Evolutionary conservation across 495 filamentous ascomycete species (phyloP), one percentile per base, ranked within the genome.

Genomic region (Friedmanniomyces simplex): DNA sequence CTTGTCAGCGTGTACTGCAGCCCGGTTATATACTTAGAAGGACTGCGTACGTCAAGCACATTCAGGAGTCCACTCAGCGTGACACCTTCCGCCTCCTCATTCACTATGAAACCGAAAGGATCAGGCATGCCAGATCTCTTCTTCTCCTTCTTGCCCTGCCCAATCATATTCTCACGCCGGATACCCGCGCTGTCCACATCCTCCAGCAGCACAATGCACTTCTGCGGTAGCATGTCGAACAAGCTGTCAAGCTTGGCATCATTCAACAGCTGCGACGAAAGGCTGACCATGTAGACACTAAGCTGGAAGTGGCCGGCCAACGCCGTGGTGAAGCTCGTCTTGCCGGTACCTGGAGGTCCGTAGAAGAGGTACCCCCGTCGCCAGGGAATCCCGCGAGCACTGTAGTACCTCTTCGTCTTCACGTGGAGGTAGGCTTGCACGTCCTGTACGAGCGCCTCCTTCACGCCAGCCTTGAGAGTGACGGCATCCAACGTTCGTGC

Each of bases 231-330:
- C 41, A 54, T 25, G 24, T 50, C 43, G 56, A 67, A 67, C 11
- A 64, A 42, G 26, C 24, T 30, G 24, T 45, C 42, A 7, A 55
- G 52, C 36, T 16, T 21, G 51, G 70, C 79, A 70, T 74, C 77
- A 12, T 24, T 45, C 20, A 55, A 10, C 3, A 13, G 13, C 37
- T 8, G 20, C 8, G 12, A 13, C 37, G 52, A 55, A 28, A 87
- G 69, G 62, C 78, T 79, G 14, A 86, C 66, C 52, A 82, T 74
- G 67, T 83, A 86, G 21, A 87, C 74, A 50, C 83, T 79, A 10
- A 86, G 72, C 8, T 80, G 80, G 60, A 85, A 82, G 22, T 77
- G 68, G 20, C 83, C 82, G 13, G 52, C 52, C 8, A 55, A 16
- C 5, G 39, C 36, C 10, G 26, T 43, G 24, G 43, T 32, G 24